These are phyloP conservation scores for Phialemoniopsis sp. DNA, from an alignment of 2,329 filamentous ascomycete species.

Conservation along the genomic window DNA sequence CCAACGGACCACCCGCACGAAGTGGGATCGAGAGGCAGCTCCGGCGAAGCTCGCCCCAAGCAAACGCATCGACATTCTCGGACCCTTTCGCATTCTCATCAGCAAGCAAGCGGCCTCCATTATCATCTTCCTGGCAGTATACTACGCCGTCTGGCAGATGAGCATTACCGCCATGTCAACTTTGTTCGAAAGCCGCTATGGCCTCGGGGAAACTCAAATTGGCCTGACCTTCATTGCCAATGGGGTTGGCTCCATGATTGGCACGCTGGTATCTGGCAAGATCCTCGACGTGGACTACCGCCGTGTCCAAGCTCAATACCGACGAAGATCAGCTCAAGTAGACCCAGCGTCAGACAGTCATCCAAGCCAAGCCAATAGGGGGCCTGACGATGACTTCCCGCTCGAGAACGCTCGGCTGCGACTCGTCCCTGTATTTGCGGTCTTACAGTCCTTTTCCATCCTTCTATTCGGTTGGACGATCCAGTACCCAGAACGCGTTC, in stretches of 20 bases:
- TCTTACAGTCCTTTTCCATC: slow-evolving; percentile 39
- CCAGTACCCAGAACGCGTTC: slow-evolving; percentile 31
- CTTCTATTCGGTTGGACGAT: slow-evolving; percentile 46
- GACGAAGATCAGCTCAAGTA: slow-evolving; percentile 1
- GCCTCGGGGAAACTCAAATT: slow-evolving; percentile 36
- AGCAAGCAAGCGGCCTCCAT: slow-evolving; percentile 36
- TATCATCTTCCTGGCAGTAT: slow-evolving; percentile 41
- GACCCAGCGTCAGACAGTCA: no score
- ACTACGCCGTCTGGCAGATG: slow-evolving; percentile 53
- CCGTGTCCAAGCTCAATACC: slow-evolving; percentile 26
- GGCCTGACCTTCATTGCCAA: slow-evolving; percentile 51
- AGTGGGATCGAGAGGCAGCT: slow-evolving; percentile 11
- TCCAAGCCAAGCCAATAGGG: no score
- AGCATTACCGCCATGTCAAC: slow-evolving; percentile 48
- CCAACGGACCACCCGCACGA: slow-evolving; percentile 20
- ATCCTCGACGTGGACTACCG: slow-evolving; percentile 48
- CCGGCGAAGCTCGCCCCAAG: slow-evolving; percentile 9
- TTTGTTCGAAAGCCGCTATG: slow-evolving; percentile 38
- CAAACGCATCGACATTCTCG: slow-evolving; percentile 36
- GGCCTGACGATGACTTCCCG: slow-evolving; percentile 9
- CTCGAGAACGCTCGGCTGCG: slow-evolving; percentile 44
- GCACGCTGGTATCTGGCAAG: slow-evolving; percentile 45
- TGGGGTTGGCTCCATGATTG: slow-evolving; percentile 49
- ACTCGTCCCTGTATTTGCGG: slow-evolving; percentile 37
- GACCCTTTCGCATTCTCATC: slow-evolving; percentile 40